phyloP scores from a whole-genome alignment of 495 filamentous ascomycete genomes.

The Hypoxylon crocopeplum region DNA sequence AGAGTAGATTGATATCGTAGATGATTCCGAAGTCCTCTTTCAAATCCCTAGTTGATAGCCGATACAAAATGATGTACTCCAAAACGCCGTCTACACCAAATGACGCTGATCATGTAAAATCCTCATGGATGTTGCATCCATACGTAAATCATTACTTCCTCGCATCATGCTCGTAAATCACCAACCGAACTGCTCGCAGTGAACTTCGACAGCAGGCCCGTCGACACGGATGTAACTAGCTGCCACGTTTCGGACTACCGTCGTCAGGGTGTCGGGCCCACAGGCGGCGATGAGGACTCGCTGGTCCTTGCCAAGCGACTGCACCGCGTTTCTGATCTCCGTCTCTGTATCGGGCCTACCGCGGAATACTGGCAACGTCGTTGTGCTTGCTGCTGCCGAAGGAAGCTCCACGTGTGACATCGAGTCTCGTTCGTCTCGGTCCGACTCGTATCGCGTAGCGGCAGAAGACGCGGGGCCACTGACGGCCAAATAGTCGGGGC shows the following conservation, averaged over 20 bases:
- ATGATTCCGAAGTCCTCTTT: background rate
- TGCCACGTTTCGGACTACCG: conserved; percentile 56
- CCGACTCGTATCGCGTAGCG: conserved; percentile 30
- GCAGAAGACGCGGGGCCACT: conserved; percentile 29
- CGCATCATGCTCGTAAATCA: conserved; percentile 31
- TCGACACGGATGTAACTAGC: conserved; percentile 54
- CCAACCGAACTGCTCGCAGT: conserved; percentile 65
- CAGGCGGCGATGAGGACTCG: conserved; percentile 59
- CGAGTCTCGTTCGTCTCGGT: conserved; percentile 16
- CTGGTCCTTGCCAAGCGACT: conserved; percentile 45
- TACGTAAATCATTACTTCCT: background rate
- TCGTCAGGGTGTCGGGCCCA: conserved; percentile 57
- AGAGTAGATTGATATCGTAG: background rate
- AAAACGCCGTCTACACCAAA: conserved; percentile 17
- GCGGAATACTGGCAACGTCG: conserved; percentile 35
- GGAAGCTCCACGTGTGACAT: conserved; percentile 3
- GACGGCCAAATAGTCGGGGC: conserved; percentile 7
- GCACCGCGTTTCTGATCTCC: conserved; percentile 51
- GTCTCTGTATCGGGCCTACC: conserved; percentile 52
- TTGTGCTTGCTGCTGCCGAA: conserved; percentile 9
- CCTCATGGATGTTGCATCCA: background rate
- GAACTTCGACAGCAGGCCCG: conserved; percentile 59
- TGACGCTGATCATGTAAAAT: background rate
- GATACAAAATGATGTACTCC: conserved; percentile 9
- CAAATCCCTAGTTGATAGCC: background rate